phyloP scores from a whole-genome alignment of 140 eudicot species.

The Anethum foeniculum region DNA sequence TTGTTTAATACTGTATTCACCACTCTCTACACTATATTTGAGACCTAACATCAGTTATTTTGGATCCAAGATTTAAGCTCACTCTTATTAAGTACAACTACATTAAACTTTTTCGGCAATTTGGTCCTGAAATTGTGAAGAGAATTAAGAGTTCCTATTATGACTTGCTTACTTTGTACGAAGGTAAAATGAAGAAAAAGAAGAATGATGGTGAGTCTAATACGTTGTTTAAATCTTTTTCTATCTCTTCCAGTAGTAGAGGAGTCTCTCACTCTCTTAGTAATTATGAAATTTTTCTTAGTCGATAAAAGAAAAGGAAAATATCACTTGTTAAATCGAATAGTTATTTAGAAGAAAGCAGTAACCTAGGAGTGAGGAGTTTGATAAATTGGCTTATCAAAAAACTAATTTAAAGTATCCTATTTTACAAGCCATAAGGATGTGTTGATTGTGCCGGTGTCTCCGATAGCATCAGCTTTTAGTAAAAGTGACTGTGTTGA shows the following conservation, averaged over 20 bases:
- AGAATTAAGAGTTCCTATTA: not conserved
- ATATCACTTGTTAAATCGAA: not conserved
- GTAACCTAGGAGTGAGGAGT: not conserved
- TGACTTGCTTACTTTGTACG: not conserved
- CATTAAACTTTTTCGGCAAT: not conserved
- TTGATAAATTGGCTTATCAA: not conserved
- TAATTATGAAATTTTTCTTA: too few species aligned
- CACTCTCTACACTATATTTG: too few species aligned
- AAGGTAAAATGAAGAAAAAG: too few species aligned
- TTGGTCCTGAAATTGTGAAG: not conserved
- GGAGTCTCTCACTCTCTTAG: too few species aligned
- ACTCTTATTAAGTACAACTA: too few species aligned
- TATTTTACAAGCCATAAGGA: not conserved
- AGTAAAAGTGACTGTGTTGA: not conserved
- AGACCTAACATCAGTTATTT: too few species aligned
- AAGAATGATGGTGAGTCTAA: too few species aligned
- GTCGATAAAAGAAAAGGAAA: not conserved
- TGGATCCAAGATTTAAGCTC: too few species aligned
- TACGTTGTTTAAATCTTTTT: too few species aligned
- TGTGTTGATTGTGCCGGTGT: not conserved
- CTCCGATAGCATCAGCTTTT: not conserved
- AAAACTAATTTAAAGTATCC: not conserved
- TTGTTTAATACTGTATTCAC: too few species aligned
- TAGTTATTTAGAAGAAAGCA: too few species aligned
- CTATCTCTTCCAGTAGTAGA: too few species aligned